Base-by-base conservation (phyloP, 257 asterid genomes). In the Ilex asprella region DNA sequence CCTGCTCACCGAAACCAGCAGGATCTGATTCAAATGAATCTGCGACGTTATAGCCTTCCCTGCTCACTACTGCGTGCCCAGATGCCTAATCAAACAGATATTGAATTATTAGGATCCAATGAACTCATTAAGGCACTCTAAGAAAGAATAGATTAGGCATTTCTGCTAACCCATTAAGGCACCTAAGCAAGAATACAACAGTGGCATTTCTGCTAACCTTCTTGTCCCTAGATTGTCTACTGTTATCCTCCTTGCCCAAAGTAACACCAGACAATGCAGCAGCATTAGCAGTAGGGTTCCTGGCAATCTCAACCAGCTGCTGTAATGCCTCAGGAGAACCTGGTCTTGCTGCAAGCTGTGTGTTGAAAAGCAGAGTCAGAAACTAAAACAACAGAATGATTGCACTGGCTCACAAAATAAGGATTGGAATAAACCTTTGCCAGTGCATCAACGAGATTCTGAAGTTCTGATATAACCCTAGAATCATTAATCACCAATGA, bases 261-360 rank as follows among this genome's bases (percentile, higher is more conserved):
- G 82, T 55, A 60, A 67, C 76, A 67, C 86, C 79, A 74, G 87
- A 69, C 69, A 84, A 59, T 56, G 76, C 59, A 61, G 81, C 67
- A 57, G 82, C 67, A 75, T 44, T 81, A 56, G 83, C 66, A 55
- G 76, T 68, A 53, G 95, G 95, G 70, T 89, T 89, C 77, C 90
- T 93, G 39, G 94, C 99, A 67, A 89, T 84, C 81, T 93, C 99
- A 79, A 93, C 84, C 70, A 93, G 86, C 74, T 80, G 90, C 61
- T 84, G 95, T 72, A 93, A 75, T 64, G 95, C 84, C 73, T 93
- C 96, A 0, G 97, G 99, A 75, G 96, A 87, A 58, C 95, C 99
- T 70, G 99, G 97, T 76, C 97, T 85, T 68, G 94, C 84, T 16
- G 99, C 99, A 69, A 93, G 78, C 99, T 93, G 87, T 57, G 75